Conservation (phyloP, 164 flowering plant species). For the Sedum album region DNA sequence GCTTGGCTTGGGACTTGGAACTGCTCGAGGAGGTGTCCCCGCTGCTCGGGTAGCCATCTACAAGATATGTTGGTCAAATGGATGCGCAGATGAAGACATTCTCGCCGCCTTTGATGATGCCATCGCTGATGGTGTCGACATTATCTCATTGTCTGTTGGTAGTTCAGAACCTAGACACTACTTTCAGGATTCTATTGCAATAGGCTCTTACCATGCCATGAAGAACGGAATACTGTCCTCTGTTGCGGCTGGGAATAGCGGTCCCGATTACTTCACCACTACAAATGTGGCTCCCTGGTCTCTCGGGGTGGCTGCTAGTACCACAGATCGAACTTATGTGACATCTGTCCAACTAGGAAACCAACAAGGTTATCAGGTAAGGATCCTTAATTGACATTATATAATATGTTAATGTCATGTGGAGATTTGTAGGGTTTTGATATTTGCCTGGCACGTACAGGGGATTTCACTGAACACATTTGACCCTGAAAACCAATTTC, state of each 20-base stretch:
- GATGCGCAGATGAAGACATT: constrained; percentile 25
- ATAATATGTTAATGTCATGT: too few relatives aligned
- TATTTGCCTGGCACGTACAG: too few relatives aligned
- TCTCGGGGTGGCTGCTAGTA: constrained; percentile 34
- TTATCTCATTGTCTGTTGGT: constrained; percentile 32
- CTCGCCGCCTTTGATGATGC: constrained; percentile 54
- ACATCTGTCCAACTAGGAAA: constrained; percentile 23
- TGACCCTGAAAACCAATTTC: constrained; percentile 7
- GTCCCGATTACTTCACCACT: constrained; percentile 19
- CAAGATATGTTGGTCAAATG: constrained; percentile 27
- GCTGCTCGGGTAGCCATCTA: constrained; percentile 47
- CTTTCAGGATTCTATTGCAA: constrained; percentile 20
- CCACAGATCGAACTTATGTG: constrained; percentile 23
- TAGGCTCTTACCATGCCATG: constrained; percentile 33
- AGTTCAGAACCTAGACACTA: not conserved
- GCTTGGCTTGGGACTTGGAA: constrained; percentile 30
- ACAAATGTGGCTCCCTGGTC: constrained; percentile 35
- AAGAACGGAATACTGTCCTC: constrained; percentile 24
- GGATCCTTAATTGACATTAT: not conserved
- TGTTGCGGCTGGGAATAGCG: constrained; percentile 24
- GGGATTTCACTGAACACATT: constrained; percentile 26
- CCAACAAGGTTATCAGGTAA: constrained; percentile 20
- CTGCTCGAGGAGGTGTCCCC: constrained; percentile 50
- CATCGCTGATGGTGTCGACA: constrained; percentile 43
- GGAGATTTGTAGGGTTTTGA: not conserved